These are phyloP conservation scores for Inga leiocalycina DNA, from an alignment of 306 rosid species.

Conservation along the genomic window DNA sequence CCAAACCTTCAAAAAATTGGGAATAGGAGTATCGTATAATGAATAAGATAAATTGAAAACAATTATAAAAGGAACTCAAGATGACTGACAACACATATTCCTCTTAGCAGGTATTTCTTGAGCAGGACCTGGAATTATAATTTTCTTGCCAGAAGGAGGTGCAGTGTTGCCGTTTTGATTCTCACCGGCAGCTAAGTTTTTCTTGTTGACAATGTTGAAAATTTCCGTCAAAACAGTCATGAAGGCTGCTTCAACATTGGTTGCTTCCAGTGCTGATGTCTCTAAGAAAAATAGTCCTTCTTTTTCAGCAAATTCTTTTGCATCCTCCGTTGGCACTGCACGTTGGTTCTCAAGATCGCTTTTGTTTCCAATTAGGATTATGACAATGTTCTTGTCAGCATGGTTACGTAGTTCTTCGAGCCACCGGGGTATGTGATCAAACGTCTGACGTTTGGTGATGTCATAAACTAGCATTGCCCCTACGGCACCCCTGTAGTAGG, in stretches of 20 bases:
- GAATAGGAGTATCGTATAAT: constrained; percentile 31
- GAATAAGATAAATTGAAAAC: constrained; percentile 37
- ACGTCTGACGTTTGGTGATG: constrained; percentile 82
- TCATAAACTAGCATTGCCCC: constrained; percentile 97
- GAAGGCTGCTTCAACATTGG: constrained; percentile 86
- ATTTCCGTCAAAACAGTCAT: constrained; percentile 86
- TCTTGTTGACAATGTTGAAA: constrained; percentile 82
- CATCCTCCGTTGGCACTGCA: constrained; percentile 86
- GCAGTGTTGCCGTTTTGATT: constrained; percentile 73
- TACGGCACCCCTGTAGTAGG: constrained; percentile 95
- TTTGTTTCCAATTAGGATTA: constrained; percentile 89
- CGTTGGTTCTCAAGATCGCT: constrained; percentile 89
- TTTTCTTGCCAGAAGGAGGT: constrained; percentile 79
- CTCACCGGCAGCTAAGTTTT: constrained; percentile 70
- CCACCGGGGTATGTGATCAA: constrained; percentile 97
- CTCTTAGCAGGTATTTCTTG: constrained; percentile 82
- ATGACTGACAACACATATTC: constrained; percentile 70
- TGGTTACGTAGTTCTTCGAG: constrained; percentile 90
- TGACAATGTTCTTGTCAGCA: constrained; percentile 92
- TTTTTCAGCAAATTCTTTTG: constrained; percentile 90
- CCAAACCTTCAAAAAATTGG: constrained; percentile 55
- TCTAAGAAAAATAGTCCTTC: constrained; percentile 92
- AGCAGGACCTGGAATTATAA: constrained; percentile 87
- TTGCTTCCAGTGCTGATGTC: constrained; percentile 88
- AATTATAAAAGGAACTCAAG: constrained; percentile 32